Evolutionary conservation across 208 protist genomes (phyloP).

Genomic region (Balamuthia mandrillaris): DNA sequence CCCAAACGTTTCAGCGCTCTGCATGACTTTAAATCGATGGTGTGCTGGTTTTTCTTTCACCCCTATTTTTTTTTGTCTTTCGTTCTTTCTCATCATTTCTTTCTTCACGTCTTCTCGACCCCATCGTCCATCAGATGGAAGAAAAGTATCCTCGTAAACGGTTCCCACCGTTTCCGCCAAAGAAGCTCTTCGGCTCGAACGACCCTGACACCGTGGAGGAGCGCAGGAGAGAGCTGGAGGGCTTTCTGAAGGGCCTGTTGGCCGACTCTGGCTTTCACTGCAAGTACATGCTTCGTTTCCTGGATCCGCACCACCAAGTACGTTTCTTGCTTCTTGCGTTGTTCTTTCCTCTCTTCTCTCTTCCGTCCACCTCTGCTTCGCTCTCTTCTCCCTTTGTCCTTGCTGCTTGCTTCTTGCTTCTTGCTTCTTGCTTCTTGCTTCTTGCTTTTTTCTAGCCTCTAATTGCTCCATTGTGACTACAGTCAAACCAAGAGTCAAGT

Average conservation of each 20-base stretch:
- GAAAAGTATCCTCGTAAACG: neutral
- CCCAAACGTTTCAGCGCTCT: neutral
- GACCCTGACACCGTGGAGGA: neutral
- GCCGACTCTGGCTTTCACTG: neutral
- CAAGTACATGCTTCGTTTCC: neutral
- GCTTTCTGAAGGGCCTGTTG: neutral
- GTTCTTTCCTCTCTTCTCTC: neutral
- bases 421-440: neutral
- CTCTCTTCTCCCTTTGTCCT: neutral
- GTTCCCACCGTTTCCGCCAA: neutral
- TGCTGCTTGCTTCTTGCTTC: neutral
- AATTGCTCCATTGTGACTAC: neutral
- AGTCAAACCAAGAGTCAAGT: neutral
- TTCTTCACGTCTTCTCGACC: neutral
- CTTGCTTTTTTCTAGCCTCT: neutral
- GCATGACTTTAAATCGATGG: neutral
- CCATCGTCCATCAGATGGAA: neutral
- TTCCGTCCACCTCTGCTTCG: neutral
- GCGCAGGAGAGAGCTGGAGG: neutral
- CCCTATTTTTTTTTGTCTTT: neutral
- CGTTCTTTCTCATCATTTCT: neutral
- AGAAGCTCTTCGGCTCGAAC: neutral
- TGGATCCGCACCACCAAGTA: neutral
- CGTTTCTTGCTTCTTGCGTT: neutral
- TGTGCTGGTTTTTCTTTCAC: neutral